Base-by-base conservation (phyloP, 495 filamentous ascomycete species). In the Trichoderma asperelloides region DNA sequence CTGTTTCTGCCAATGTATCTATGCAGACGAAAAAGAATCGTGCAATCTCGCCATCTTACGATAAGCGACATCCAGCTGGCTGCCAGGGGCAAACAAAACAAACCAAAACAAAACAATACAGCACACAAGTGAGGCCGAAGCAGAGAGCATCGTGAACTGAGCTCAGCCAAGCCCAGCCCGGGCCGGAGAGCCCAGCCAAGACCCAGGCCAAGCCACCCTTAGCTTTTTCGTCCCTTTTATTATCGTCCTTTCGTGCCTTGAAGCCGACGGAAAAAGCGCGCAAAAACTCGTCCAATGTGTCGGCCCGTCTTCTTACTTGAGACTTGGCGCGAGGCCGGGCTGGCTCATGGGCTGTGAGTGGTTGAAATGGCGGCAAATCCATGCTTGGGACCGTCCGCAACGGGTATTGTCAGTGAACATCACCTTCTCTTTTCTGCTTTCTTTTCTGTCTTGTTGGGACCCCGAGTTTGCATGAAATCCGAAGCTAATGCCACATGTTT, bases 211-310 rank as follows among this genome's bases (percentile, higher is more conserved):
- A 60, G 51, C 51, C 25, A 60, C 51, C 23, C 23, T 3, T 60
- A n/a, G 51, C 51, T 60, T 15, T 8, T 3, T 21, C 28, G 47
- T 25, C 28, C n/a, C n/a, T n/a, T n/a, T n/a, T n/a, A n/a, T n/a
- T n/a, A n/a, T n/a, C n/a, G n/a, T n/a, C n/a, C n/a, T 15, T 27
- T 12, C 4, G 55, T 12, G 27, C 23, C 30, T 37, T 37, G 33
- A 37, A 37, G 55, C 55, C 25, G 25, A 60, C 25, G 55, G 55
- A 30, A 60, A 60, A 60, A 60, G 55, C 47, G 55, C 55, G 55
- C 55, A 60, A 60, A 30, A 28, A 60, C 23, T 60, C 55, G 55
- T 30, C 27, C 55, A 30, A 30, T 28, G 23, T 60, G 55, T 60
- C 55, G 55, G 55, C 25, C 55, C 55, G 55, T 60, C 55, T 60